phyloP scores from a whole-genome alignment of 139 green algal genomes.

The Micractinium sp. region DNA sequence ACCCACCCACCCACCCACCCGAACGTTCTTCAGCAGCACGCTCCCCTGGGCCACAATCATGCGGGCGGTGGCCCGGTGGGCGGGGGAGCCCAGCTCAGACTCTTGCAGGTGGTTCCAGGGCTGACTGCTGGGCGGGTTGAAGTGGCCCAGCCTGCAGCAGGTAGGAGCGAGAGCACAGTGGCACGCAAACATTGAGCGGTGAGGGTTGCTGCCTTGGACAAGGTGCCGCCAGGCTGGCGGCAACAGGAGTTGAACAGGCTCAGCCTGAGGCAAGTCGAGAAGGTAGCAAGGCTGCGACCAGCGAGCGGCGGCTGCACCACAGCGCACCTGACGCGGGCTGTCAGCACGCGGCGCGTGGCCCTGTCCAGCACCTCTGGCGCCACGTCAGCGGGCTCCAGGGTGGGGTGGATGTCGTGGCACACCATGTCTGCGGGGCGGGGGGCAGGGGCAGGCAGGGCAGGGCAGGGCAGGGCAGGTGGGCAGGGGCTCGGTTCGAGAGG shows the following conservation, averaged over 20 bases:
- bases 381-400: neutral
- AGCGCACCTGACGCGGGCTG: neutral
- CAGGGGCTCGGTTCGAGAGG: too few relatives aligned
- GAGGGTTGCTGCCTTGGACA: too few relatives aligned
- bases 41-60: neutral
- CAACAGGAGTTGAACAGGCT: neutral
- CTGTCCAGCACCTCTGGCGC: neutral
- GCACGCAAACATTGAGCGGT: too few relatives aligned
- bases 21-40: neutral
- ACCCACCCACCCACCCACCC: neutral
- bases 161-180: too few relatives aligned
- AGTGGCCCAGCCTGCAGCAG: neutral
- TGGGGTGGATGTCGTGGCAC: neutral
- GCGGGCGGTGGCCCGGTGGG: neutral
- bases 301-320: too few relatives aligned
- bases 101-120: neutral
- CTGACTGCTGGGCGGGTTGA: neutral
- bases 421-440: too few relatives aligned
- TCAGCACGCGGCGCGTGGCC: neutral
- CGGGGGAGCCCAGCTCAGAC: neutral
- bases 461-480: too few relatives aligned
- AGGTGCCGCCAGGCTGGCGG: too few relatives aligned
- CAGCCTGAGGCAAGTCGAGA: neutral
- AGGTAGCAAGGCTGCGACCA: too few relatives aligned
- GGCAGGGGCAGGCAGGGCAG: too few relatives aligned